Base-by-base conservation (phyloP, 305 asterid species). In the Salvia sclarea region DNA sequence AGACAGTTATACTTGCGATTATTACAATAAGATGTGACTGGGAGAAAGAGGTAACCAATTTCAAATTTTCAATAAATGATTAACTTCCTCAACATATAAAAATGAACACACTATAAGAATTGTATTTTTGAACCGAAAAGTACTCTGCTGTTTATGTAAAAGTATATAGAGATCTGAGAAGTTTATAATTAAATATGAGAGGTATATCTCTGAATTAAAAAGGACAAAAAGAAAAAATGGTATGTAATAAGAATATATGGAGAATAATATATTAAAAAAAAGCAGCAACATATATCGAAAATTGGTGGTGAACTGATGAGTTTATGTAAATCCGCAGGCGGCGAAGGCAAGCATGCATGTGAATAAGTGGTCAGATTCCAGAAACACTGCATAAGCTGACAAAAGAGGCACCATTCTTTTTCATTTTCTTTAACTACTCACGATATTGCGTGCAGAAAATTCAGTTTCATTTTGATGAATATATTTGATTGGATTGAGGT, bases 1-100 rank as follows among this genome's bases (percentile, higher is more conserved):
- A 91, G 37, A 91, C 97, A n/a, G n/a, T 76, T 52, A 76, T 88
- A 6, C 73, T 91, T 63, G 76, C 83, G 21, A 72, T 80, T 57
- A 82, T 91, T 55, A 80, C 82, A 9, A 68, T 80, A 3, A 76
- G 85, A 68, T 85, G 96, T 47, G 92, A 91, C 56, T 91, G 96
- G 97, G 88, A 83, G 24, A 86, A 80, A 12, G 95, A 88, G 95
- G 96, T 91, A 81, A 38, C 4, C 0, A 16, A 24, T 11, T 11
- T 12, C 16, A n/a, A n/a, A n/a, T n/a, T 13, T 12, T 25, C 16
- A 12, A 21, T 50, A 10, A 44, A 9, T 43, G 20, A n/a, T 13
- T 3, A 41, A 41, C 18, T 41, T 41, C 38, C 38, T 33, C 9
- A 5, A 33, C 38, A 33, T 33, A 6, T 28, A 28, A n/a, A n/a